Conservation (phyloP, 768 basidiomycete genomes). For the Phanerochaete carnosa region DNA sequence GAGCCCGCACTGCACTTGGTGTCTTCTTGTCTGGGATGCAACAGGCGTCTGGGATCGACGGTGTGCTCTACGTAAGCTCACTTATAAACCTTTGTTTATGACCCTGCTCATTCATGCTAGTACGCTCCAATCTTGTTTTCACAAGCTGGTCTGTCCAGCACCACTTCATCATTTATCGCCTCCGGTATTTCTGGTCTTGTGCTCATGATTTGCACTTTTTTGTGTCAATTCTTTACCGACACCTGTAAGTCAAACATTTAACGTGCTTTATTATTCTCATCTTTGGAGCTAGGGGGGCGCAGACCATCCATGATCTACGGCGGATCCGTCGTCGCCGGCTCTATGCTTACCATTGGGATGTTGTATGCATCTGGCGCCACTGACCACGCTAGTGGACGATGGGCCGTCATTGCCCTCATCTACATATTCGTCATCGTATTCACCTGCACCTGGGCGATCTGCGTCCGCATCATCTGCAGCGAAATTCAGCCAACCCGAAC, state of each 20-base stretch:
- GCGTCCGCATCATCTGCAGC: constrained; percentile 36
- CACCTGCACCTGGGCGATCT: constrained; percentile 41
- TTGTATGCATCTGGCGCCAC: constrained; percentile 39
- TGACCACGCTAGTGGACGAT: constrained; percentile 29
- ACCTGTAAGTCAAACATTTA: constrained; percentile 27
- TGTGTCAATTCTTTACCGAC: constrained; percentile 37
- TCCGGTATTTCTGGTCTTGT: constrained; percentile 48
- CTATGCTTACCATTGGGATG: constrained; percentile 40
- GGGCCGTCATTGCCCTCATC: constrained; percentile 43
- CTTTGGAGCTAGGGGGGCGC: constrained; percentile 25
- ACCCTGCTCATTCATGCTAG: constrained; percentile 13
- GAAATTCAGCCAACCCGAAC: constrained; percentile 49
- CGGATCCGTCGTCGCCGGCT: constrained; percentile 34
- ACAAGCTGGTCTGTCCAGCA: constrained; percentile 46
- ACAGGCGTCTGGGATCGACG: constrained; percentile 35
- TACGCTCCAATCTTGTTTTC: constrained; percentile 47
- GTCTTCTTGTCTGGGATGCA: constrained; percentile 43
- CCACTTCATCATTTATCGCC: constrained; percentile 47
- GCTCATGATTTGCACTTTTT: constrained; percentile 36
- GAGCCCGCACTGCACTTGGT: constrained; percentile 35
- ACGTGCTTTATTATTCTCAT: neutral
- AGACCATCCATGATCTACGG: constrained; percentile 40
- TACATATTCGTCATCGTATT: constrained; percentile 45
- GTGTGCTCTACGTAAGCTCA: constrained; percentile 27
- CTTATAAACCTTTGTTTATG: neutral